A percentile compares a stretch with the other conserved stretches of the same genome.
phyloP scores from a whole-genome alignment of 2,329 filamentous ascomycete species.

The Colletotrichum brevisporum region DNA sequence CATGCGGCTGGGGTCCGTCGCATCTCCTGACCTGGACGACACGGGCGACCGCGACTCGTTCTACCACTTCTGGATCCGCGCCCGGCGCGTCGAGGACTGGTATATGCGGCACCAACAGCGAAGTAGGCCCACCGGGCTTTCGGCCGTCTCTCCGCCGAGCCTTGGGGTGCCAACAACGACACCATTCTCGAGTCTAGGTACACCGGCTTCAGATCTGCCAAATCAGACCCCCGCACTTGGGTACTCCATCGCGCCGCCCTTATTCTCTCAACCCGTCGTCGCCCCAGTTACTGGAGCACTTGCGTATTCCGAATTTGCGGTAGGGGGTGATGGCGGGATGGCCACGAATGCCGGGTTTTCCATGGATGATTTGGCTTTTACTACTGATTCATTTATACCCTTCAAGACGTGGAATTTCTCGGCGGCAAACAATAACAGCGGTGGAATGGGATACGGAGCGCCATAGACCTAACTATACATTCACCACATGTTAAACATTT shows the following conservation, averaged over 20 bases:
- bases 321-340: neutral
- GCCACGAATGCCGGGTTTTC: neutral
- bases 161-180: neutral
- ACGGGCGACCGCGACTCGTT: conserved; percentile 45
- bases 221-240: neutral
- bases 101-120: conserved; percentile 24
- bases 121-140: neutral
- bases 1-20: conserved; percentile 46
- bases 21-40: conserved; percentile 30
- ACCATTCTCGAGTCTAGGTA: conserved; percentile 1
- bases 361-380: conserved; percentile 11
- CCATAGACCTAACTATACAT: too few species aligned
- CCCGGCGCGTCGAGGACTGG: conserved; percentile 37
- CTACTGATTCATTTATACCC: conserved; percentile 31
- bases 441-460: too few species aligned
- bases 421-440: neutral
- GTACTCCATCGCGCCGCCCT: conserved; percentile 6
- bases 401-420: conserved; percentile 28
- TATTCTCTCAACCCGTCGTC: conserved; percentile 8
- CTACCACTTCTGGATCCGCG: conserved; percentile 42
- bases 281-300: neutral
- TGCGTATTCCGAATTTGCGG: conserved; percentile 1
- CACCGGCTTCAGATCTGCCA: conserved; percentile 11
- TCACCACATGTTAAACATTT: too few species aligned
- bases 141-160: conserved; percentile 3